Evolutionary conservation across 2,329 filamentous ascomycete species (phyloP).

Genomic region (Cordyceps tenuipes): DNA sequence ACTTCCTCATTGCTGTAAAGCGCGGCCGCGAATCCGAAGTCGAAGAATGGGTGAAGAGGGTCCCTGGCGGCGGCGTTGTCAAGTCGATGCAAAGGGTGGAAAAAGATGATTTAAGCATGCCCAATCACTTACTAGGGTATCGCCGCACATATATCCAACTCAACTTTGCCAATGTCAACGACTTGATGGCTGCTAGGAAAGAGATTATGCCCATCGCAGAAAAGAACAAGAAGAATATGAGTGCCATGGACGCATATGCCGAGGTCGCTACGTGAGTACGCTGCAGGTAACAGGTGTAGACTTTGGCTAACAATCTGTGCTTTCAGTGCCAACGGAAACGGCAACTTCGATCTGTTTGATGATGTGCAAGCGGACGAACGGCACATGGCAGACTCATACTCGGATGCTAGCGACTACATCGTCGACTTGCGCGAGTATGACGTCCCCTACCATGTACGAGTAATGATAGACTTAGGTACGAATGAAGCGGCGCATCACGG

Average conservation of each 20-base stretch:
- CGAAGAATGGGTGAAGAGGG: constrained; percentile 83
- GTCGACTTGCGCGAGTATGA: constrained; percentile 98
- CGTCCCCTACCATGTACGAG: constrained; percentile 97
- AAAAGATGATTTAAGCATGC: constrained; percentile 90
- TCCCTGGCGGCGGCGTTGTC: constrained; percentile 71
- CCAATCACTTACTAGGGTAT: constrained; percentile 91
- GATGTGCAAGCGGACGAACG: constrained; percentile 71
- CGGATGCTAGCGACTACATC: constrained; percentile 93
- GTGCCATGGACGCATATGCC: constrained; percentile 96
- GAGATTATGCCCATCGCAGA: constrained; percentile 86
- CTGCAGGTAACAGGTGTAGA: background rate
- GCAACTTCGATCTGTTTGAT: constrained; percentile 92
- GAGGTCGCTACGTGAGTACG: constrained; percentile 75
- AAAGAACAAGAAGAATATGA: constrained; percentile 93
- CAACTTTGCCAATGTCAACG: constrained; percentile 76
- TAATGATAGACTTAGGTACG: constrained; percentile 85
- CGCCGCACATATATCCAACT: constrained; percentile 80
- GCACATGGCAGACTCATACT: constrained; percentile 65
- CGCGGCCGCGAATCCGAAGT: constrained; percentile 84
- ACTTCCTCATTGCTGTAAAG: constrained; percentile 87
- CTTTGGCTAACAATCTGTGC: constrained; percentile 13
- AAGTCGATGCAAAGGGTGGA: constrained; percentile 70
- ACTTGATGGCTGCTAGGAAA: constrained; percentile 76
- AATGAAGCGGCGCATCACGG: constrained; percentile 11
- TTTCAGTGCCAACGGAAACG: constrained; percentile 49